Base-by-base conservation (phyloP, 805 yeast genomes). In the Blastobotrys americana region DNA sequence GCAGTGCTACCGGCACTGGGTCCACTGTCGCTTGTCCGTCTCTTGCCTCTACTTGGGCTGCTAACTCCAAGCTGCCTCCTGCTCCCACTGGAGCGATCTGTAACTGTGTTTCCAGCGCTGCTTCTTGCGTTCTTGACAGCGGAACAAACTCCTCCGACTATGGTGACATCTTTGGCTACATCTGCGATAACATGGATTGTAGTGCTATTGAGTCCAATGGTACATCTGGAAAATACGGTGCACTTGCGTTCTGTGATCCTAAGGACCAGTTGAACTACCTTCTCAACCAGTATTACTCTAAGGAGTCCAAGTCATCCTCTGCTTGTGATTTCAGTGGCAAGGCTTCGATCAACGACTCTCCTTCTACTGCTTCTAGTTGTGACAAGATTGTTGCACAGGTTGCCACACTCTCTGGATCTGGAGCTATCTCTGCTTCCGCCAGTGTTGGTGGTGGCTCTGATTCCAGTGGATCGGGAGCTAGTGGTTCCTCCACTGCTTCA, bases 251-350 rank as follows among this genome's bases (percentile, higher is more conserved):
- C 75, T 86, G 95, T 65, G 70, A 77, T 36, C 71, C 82, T 52
- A 75, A 78, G 68, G 83, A 80, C 44, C 78, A 82, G 68, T 72
- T 85, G 55, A 76, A 82, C 44, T 84, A 64, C 65, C 64, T 83
- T 46, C 66, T 85, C 63, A 80, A 84, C 70, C 63, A 65, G 50
- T 84, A 84, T 71, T 79, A 78, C 62, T 61, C 61, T 41, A 66
- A 65, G 34, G 72, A 80, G 48, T 69, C 67, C 51, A 60, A 62
- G 41, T 50, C 55, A 40, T 45, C 63, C 1, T 63, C 75, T 42
- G 89, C 83, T 46, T 85, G 95, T 69, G 77, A 76, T 63, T 85
- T 83, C 63, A 60, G 60, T 45, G 90, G 94, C 44, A 72, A 81
- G 46, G 93, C 89, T 28, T 58, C 82, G n/a, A 46, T 76, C 44